These are phyloP conservation scores for Diaporthe sp. DNA, from an alignment of 2,329 filamentous ascomycete genomes.

Conservation along the genomic window DNA sequence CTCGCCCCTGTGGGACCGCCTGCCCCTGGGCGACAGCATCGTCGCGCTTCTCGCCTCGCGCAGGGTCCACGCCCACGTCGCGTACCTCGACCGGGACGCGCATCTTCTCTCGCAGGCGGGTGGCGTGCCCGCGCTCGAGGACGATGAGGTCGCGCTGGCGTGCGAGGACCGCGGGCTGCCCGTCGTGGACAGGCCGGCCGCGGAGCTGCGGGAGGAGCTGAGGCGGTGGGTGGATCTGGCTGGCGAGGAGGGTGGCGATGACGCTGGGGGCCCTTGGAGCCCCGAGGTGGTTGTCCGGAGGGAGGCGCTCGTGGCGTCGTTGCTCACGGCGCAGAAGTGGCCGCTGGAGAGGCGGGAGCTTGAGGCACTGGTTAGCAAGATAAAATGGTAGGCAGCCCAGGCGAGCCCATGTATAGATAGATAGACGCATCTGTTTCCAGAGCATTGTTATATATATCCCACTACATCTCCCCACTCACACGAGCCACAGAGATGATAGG, in stretches of 20 bases:
- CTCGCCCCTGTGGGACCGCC: conserved; percentile 62
- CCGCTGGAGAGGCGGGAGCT: neutral
- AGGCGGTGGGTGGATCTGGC: conserved; percentile 63
- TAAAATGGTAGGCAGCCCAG: neutral
- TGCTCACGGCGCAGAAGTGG: conserved; percentile 9
- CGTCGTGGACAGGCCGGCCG: conserved; percentile 56
- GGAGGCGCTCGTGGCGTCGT: conserved; percentile 19
- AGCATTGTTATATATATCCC: neutral
- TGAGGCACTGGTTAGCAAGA: neutral
- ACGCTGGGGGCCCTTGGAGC: conserved; percentile 5
- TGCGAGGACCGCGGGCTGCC: conserved; percentile 78
- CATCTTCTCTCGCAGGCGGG: conserved; percentile 73
- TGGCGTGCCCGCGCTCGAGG: conserved; percentile 68
- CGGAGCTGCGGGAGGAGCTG: conserved; percentile 62
- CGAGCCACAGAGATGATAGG: neutral
- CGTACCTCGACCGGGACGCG: conserved; percentile 80
- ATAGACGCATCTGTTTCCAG: neutral
- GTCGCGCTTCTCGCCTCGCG: conserved; percentile 65
- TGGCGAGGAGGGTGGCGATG: neutral
- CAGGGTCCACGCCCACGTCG: conserved; percentile 66
- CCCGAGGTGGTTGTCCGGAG: neutral
- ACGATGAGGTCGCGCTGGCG: conserved; percentile 76
- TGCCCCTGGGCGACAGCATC: conserved; percentile 53
- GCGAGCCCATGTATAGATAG: neutral
- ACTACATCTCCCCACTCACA: neutral